A percentile compares a stretch with the other conserved stretches of the same genome.
phyloP scores from a whole-genome alignment of 768 basidiomycete species.

The Terana coerulea region DNA sequence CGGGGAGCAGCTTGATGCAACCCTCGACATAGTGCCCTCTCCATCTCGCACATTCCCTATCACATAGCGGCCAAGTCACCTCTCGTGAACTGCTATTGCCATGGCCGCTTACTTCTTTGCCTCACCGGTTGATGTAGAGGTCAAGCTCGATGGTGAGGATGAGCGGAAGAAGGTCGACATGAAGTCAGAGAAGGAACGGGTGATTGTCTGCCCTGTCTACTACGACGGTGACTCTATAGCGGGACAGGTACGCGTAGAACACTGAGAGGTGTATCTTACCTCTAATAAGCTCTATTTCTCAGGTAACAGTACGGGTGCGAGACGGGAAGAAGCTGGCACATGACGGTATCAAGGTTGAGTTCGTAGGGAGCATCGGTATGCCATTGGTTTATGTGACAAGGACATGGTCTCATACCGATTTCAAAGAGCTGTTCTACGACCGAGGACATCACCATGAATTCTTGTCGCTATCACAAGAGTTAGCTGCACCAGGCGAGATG shows the following conservation, averaged over 20 bases:
- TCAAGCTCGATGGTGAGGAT: constrained; percentile 86
- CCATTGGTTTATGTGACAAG: constrained; percentile 7
- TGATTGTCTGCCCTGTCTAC: constrained; percentile 84
- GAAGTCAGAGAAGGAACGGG: constrained; percentile 86
- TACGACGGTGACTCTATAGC: constrained; percentile 92
- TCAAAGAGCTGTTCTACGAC: constrained; percentile 88
- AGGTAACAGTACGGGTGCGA: constrained; percentile 85
- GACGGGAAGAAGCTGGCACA: constrained; percentile 95
- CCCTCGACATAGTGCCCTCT: neutral
- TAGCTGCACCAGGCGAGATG: constrained; percentile 96
- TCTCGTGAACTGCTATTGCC: neutral
- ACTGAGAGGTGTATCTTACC: neutral
- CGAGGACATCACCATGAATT: constrained; percentile 98
- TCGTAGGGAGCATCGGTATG: constrained; percentile 92
- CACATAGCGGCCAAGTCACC: too few species aligned
- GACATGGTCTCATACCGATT: constrained; percentile 1
- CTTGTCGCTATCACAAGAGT: constrained; percentile 89
- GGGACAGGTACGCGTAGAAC: constrained; percentile 62
- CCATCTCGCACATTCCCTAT: too few species aligned
- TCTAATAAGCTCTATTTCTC: neutral
- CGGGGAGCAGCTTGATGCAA: neutral
- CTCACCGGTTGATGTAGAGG: constrained; percentile 86
- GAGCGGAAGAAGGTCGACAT: constrained; percentile 84
- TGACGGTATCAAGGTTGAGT: constrained; percentile 97
- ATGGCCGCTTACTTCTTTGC: constrained; percentile 87